phyloP scores from a whole-genome alignment of 495 filamentous ascomycete genomes.

The Pyrenula aspistea region DNA sequence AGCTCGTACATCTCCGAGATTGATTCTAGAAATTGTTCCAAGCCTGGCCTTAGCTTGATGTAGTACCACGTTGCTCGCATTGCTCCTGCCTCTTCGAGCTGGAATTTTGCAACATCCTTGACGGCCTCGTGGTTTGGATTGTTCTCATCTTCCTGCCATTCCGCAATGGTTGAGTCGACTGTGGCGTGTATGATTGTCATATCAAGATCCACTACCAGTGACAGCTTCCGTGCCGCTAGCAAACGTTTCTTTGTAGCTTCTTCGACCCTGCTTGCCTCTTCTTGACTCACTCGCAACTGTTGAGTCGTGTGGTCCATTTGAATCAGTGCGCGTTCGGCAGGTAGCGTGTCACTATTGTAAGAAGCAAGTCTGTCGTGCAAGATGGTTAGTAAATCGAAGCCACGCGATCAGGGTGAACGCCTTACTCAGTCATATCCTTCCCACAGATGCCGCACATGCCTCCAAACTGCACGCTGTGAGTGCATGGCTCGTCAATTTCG shows the following conservation, averaged over 20 bases:
- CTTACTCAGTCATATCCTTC: conserved; percentile 87
- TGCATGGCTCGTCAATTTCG: conserved; percentile 81
- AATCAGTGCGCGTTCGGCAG: conserved; percentile 73
- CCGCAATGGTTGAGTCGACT: conserved; percentile 88
- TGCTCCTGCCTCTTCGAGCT: conserved; percentile 71
- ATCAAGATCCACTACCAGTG: conserved; percentile 91
- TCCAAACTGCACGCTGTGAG: conserved; percentile 80
- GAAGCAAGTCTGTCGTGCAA: neutral
- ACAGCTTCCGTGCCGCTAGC: conserved; percentile 67
- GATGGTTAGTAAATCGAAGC: neutral
- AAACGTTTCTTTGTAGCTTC: conserved; percentile 76
- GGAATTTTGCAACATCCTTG: conserved; percentile 76
- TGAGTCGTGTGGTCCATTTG: conserved; percentile 89
- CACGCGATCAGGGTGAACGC: conserved; percentile 1
- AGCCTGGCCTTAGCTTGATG: conserved; percentile 92
- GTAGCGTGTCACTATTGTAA: conserved; percentile 45
- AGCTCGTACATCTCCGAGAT: conserved; percentile 80
- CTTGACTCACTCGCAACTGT: conserved; percentile 56
- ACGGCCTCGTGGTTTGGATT: conserved; percentile 89
- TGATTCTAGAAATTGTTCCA: conserved; percentile 69
- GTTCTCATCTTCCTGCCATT: conserved; percentile 80
- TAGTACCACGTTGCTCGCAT: conserved; percentile 82
- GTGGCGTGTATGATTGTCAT: conserved; percentile 98
- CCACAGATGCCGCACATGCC: conserved; percentile 87
- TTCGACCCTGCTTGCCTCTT: conserved; percentile 70